Base-by-base conservation (phyloP, 371 early-diverging fungal species). In the Gilbertella persicaria region DNA sequence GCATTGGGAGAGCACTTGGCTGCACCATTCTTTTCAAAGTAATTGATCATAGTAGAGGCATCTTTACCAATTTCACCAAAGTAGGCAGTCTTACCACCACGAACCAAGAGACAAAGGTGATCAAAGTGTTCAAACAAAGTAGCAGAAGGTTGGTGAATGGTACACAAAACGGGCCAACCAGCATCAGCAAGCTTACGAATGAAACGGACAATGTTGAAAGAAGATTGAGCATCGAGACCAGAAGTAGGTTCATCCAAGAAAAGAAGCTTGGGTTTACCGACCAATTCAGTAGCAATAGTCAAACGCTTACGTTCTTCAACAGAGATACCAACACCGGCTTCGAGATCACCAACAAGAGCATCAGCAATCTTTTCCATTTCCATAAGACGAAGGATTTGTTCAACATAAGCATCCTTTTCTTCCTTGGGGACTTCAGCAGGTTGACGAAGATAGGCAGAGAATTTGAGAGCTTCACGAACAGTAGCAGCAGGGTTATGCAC, bases 201-300 rank as follows among this genome's bases (percentile, higher is more conserved):
- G 58, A 90, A 76, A 28, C 83, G 73, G 42, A 91, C 71, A 60
- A 93, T 86, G 69, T 88, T 88, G 69, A 83, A 82, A 5, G 91
- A 84, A 17, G 45, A 78, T 62, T 84, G 80, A 13, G 82, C 79
- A 64, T 89, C 79, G 13, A 92, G 71, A 48, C 92, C 93, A 45
- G 90, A 89, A 5, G 92, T 92, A 39, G 93, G 94, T 57, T 94
- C 93, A 64, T 94, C 94, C 53, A 92, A 70, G 80, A 91, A 91
- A 19, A 93, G 73, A 39, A 92, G 74, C 57, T 80, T 80, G 49
- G 91, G 90, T 62, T 82, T 82, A 37, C 89, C 83, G 3, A 92
- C 88, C 37, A 93, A 75, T 66, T 92, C 88, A 21, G 86, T 73
- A 38, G 74, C 86, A 60, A 86, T 86, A 12, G 84, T 83, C 55